phyloP scores from a whole-genome alignment of 306 rosid genomes.

The Cicer yamashitae region DNA sequence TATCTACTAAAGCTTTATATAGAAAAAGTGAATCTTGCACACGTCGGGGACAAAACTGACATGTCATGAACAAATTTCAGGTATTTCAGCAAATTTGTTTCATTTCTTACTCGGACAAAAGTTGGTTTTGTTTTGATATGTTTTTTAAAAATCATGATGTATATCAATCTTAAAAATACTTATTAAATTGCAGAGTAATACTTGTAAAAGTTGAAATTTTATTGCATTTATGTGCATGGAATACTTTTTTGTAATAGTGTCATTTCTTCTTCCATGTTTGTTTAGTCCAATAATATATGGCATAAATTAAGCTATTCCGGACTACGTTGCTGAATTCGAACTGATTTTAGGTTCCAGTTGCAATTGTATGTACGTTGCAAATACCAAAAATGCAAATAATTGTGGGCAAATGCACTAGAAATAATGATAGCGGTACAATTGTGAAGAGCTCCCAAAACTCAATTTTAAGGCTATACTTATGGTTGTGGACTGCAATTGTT shows the following conservation, averaged over 20 bases:
- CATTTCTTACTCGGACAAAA: neutral
- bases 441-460: neutral
- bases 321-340: neutral
- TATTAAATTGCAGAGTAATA: neutral
- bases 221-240: neutral
- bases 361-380: neutral
- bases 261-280: neutral
- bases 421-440: neutral
- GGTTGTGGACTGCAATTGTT: neutral
- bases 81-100: neutral
- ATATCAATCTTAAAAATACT: neutral
- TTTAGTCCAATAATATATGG: neutral
- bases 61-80: neutral
- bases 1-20: conserved; percentile 11
- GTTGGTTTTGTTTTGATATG: conserved; percentile 2
- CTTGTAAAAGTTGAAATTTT: neutral
- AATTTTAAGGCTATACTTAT: neutral
- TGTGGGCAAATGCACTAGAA: neutral
- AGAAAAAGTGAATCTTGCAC: neutral
- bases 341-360: neutral
- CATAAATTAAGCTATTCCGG: neutral
- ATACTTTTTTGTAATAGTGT: neutral
- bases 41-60: neutral
- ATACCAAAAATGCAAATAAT: neutral
- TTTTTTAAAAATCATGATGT: neutral